These are phyloP conservation scores for Ceratocystis ficicola DNA, from an alignment of 2,329 filamentous ascomycete genomes.

Conservation along the genomic window DNA sequence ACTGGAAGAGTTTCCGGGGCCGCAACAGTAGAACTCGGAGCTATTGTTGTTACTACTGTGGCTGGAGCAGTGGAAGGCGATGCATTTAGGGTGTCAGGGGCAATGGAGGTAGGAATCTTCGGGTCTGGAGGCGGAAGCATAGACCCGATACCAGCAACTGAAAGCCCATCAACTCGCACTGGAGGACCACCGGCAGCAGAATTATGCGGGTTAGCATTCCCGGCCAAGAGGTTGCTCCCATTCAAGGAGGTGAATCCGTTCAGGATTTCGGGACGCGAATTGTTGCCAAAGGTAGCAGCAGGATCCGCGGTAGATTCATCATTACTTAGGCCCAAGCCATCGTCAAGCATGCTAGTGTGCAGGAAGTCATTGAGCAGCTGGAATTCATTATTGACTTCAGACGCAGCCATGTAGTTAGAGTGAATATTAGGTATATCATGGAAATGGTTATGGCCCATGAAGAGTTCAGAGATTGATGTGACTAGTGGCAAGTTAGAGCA, in stretches of 20 bases:
- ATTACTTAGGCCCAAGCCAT: conserved; percentile 38
- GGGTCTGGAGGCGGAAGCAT: conserved; percentile 38
- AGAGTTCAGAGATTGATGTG: conserved; percentile 29
- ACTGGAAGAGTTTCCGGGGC: conserved; percentile 16
- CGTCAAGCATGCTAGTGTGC: conserved; percentile 80
- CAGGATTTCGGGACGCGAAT: conserved; percentile 10
- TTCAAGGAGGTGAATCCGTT: conserved; percentile 16
- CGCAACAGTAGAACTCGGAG: not conserved
- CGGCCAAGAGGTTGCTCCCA: not conserved
- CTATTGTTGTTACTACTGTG: not conserved
- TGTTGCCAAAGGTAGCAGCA: conserved; percentile 24
- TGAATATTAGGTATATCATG: conserved; percentile 93
- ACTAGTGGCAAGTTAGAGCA: conserved; percentile 11
- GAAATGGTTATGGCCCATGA: conserved; percentile 67
- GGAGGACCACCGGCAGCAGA: conserved; percentile 12
- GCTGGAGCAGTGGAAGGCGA: not conserved
- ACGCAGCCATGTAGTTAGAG: conserved; percentile 83
- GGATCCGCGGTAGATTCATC: conserved; percentile 26
- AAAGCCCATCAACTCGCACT: not conserved
- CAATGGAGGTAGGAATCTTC: not conserved
- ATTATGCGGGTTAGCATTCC: not conserved
- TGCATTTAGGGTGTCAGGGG: not conserved
- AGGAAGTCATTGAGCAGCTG: conserved; percentile 95
- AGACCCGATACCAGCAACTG: conserved; percentile 28
- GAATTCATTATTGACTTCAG: conserved; percentile 92